Evolutionary conservation across 2,329 filamentous ascomycete species (phyloP).

Genomic region (Pyrenochaeta sp.): DNA sequence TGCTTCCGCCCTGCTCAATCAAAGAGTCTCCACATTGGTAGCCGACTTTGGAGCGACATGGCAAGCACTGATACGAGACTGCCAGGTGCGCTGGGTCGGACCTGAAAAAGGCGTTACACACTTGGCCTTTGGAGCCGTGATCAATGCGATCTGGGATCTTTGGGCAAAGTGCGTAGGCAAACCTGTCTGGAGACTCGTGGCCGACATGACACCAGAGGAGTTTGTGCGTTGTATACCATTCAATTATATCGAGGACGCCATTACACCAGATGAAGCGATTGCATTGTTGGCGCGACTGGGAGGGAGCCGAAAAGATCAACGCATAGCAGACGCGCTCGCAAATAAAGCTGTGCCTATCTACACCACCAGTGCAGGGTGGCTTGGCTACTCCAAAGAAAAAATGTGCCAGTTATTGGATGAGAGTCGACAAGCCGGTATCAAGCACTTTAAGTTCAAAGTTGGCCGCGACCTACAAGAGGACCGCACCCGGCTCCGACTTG

Average conservation of each 20-base stretch:
- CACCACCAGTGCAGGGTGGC: conserved; percentile 88
- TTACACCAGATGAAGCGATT: conserved; percentile 83
- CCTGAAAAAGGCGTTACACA: conserved; percentile 93
- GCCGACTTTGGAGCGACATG: conserved; percentile 84
- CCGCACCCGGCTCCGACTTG: conserved; percentile 71
- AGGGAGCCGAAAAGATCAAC: conserved; percentile 49
- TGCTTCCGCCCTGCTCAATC: conserved; percentile 74
- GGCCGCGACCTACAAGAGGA: conserved; percentile 76
- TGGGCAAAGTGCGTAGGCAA: conserved; percentile 86
- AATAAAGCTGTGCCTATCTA: conserved; percentile 83
- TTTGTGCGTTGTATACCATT: conserved; percentile 88
- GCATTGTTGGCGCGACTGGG: no score
- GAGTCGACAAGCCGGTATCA: conserved; percentile 76
- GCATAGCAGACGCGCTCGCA: conserved; percentile 74
- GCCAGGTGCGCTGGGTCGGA: conserved; percentile 88
- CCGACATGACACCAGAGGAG: conserved; percentile 86
- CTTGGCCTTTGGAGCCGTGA: conserved; percentile 82
- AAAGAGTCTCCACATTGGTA: conserved; percentile 76
- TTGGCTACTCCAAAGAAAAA: conserved; percentile 85
- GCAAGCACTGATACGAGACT: conserved; percentile 85
- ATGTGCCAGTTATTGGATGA: conserved; percentile 76
- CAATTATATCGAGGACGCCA: conserved; percentile 86
- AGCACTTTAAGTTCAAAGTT: conserved; percentile 89
- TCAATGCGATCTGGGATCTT: conserved; percentile 90
- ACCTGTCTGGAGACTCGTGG: conserved; percentile 88